Evolutionary conservation across 805 yeast genomes (phyloP).

Genomic region (Blastobotrys chiropterorum): DNA sequence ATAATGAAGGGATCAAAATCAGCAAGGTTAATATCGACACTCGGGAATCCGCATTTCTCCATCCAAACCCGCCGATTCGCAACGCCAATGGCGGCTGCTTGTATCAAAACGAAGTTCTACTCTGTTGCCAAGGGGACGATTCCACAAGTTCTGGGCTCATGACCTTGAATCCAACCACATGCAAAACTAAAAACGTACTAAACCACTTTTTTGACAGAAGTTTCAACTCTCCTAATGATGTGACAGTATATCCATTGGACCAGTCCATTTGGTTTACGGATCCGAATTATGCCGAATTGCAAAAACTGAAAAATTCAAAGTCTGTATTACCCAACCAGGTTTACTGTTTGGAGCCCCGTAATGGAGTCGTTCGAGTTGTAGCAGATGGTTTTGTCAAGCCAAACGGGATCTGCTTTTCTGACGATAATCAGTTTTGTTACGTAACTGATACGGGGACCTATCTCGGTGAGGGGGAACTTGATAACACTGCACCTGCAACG

Average conservation of each 20-base stretch:
- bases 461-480: constrained; percentile 14
- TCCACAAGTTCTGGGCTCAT: constrained; percentile 18
- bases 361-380: constrained; percentile 28
- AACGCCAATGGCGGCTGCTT: constrained; percentile 25
- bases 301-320: constrained; percentile 14
- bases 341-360: constrained; percentile 35
- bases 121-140: constrained; percentile 25
- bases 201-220: constrained; percentile 25
- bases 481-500: constrained; percentile 16
- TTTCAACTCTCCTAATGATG: constrained; percentile 27
- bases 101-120: constrained; percentile 21
- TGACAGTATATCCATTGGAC: constrained; percentile 23
- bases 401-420: constrained; percentile 62
- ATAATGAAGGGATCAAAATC: constrained; percentile 10
- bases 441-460: constrained; percentile 40
- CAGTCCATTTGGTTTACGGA: constrained; percentile 29
- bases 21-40: constrained; percentile 9
- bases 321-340: constrained; percentile 29
- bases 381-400: constrained; percentile 50
- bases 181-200: constrained; percentile 14
- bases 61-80: constrained; percentile 19
- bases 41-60: constrained; percentile 18
- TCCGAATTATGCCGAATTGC: constrained; percentile 23
- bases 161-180: constrained; percentile 19
- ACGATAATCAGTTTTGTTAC: constrained; percentile 37